These are phyloP conservation scores for Cyclotella atomus DNA, from an alignment of 108 stramenopile genomes.

Conservation along the genomic window DNA sequence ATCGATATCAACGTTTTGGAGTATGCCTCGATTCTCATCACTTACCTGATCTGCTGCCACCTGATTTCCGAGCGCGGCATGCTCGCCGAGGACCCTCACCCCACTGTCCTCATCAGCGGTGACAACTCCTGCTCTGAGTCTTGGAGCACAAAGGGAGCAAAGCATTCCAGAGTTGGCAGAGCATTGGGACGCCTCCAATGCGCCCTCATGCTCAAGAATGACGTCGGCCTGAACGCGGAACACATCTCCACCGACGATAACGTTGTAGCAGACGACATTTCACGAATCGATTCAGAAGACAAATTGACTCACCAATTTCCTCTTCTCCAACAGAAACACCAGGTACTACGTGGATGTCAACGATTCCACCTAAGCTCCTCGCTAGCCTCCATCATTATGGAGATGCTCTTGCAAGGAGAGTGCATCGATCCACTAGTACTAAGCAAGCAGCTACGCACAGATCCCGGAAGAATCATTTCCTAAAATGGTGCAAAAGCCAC, in stretches of 20 bases:
- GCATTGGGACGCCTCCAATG: slow-evolving; percentile 15
- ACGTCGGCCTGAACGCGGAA: background rate
- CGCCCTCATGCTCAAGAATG: slow-evolving; percentile 15
- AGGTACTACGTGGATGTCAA: background rate
- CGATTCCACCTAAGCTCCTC: slow-evolving; percentile 14
- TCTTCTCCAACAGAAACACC: background rate
- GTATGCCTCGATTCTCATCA: slow-evolving; percentile 19
- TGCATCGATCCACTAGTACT: slow-evolving; percentile 7
- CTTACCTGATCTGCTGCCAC: background rate
- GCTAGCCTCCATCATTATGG: slow-evolving; percentile 17
- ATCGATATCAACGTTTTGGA: slow-evolving; percentile 19
- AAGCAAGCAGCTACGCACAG: background rate
- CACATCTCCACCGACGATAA: slow-evolving; percentile 2
- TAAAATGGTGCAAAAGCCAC: background rate
- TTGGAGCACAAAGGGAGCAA: slow-evolving; percentile 14
- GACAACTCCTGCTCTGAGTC: slow-evolving; percentile 7
- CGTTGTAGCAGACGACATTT: slow-evolving; percentile 14
- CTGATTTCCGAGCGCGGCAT: background rate
- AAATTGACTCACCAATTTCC: background rate
- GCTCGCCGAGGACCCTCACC: background rate
- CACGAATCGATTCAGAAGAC: background rate
- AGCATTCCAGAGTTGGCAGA: background rate
- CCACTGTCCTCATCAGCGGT: background rate
- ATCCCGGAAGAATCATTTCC: slow-evolving; percentile 9
- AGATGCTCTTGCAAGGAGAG: slow-evolving; percentile 2